A percentile compares a stretch with the other conserved stretches of the same genome.
phyloP scores from a whole-genome alignment of 192 early-diverging fungal species.

The Entomortierella parvispora region DNA sequence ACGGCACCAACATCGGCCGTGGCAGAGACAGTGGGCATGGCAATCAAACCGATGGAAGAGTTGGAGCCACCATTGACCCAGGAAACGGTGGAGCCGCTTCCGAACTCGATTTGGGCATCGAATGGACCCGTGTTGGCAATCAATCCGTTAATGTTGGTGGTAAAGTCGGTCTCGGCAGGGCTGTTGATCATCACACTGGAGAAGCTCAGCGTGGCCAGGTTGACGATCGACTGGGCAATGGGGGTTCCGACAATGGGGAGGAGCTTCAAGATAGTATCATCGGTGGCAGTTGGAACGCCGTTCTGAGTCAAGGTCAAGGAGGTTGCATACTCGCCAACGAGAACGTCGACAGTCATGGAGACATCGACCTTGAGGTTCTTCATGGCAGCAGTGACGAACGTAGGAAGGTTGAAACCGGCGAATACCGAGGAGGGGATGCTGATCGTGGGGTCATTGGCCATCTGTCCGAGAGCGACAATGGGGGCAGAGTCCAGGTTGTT shows the following conservation, averaged over 20 bases:
- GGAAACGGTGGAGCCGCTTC: constrained; percentile 44
- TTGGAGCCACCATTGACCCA: constrained; percentile 41
- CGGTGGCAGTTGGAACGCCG: constrained; percentile 54
- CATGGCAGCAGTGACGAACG: constrained; percentile 59
- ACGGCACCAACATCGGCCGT: constrained; percentile 59
- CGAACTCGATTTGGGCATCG: constrained; percentile 49
- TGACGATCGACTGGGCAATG: constrained; percentile 65
- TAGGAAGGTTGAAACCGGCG: constrained; percentile 57
- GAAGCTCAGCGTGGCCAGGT: constrained; percentile 33
- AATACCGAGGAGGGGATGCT: constrained; percentile 51
- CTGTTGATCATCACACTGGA: constrained; percentile 45
- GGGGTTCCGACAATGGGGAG: constrained; percentile 65
- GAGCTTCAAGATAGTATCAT: constrained; percentile 59
- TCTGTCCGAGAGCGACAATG: constrained; percentile 54
- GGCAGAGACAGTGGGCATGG: constrained; percentile 55
- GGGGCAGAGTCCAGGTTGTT: constrained; percentile 54
- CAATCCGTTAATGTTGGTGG: constrained; percentile 46
- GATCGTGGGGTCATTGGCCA: constrained; percentile 47
- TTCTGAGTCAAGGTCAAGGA: constrained; percentile 53
- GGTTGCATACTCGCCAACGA: constrained; percentile 62
- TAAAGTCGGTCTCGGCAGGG: constrained; percentile 46
- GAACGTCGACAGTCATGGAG: constrained; percentile 48
- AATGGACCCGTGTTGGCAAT: constrained; percentile 53
- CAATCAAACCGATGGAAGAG: constrained; percentile 50
- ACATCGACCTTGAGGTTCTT: constrained; percentile 59